Evolutionary conservation across 345 rosid species (phyloP).

Genomic region (Zanthoxylum bungeanum): DNA sequence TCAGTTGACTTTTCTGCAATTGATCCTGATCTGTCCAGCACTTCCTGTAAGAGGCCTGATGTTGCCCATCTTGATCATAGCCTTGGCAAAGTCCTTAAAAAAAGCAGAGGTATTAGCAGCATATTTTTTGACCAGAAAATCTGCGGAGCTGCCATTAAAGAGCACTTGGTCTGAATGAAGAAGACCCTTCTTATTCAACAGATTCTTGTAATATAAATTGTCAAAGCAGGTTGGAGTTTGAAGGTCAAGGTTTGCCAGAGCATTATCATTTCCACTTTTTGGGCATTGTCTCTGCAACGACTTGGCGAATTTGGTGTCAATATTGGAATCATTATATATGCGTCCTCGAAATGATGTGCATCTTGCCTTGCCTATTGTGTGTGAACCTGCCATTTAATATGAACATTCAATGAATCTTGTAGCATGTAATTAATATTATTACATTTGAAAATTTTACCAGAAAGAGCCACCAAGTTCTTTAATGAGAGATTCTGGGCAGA

Average conservation of each 20-base stretch:
- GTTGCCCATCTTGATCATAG: slow-evolving; percentile 49
- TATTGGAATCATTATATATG: too few relatives aligned
- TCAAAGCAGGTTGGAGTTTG: slow-evolving; percentile 26
- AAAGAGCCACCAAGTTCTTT: slow-evolving; percentile 41
- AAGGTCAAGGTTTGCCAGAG: slow-evolving; percentile 22
- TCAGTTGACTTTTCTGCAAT: slow-evolving; percentile 31
- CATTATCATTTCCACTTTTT: slow-evolving; percentile 18
- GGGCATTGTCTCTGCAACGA: slow-evolving; percentile 22
- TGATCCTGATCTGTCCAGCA: too few relatives aligned
- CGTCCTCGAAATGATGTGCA: slow-evolving; percentile 27
- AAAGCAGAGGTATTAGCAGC: slow-evolving; percentile 20
- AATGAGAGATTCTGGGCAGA: slow-evolving; percentile 39
- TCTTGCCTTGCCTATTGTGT: slow-evolving; percentile 37
- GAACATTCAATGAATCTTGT: too few relatives aligned
- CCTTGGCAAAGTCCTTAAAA: slow-evolving; percentile 28
- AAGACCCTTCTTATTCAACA: slow-evolving; percentile 37
- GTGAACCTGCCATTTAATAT: slow-evolving; percentile 24
- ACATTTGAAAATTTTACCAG: too few relatives aligned
- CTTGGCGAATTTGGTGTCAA: slow-evolving; percentile 24
- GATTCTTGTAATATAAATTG: slow-evolving; percentile 28
- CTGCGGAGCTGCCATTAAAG: slow-evolving; percentile 29
- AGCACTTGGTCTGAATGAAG: slow-evolving; percentile 43
- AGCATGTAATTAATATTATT: too few relatives aligned
- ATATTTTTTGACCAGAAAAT: slow-evolving; percentile 23
- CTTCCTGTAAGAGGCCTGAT: slow-evolving; percentile 36